A percentile compares a stretch with the other conserved stretches of the same genome.
Conservation (phyloP, 2,329 filamentous ascomycete genomes). For the Aspergillus bombycis region DNA sequence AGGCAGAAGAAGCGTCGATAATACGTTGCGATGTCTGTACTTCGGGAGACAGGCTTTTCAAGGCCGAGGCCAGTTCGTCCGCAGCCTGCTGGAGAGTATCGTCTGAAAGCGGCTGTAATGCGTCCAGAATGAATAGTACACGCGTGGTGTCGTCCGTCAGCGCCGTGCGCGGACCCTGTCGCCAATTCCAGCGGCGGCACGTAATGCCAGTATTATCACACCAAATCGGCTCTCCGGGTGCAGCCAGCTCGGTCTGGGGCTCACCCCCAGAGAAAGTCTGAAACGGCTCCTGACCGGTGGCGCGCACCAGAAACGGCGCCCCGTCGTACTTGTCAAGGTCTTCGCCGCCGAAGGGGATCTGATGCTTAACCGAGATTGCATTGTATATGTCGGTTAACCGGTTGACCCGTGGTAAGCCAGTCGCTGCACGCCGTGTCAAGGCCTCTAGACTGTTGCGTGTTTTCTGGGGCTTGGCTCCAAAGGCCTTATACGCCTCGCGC, state of each 20-base stretch:
- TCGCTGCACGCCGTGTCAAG: constrained; percentile 34
- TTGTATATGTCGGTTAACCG: constrained; percentile 46
- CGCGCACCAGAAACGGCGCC: constrained; percentile 7
- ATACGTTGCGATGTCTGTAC: background rate
- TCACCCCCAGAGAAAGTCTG: background rate
- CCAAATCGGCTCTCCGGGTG: constrained; percentile 43
- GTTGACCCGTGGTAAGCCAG: constrained; percentile 42
- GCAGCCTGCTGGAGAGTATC: background rate
- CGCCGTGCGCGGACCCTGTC: constrained; percentile 41
- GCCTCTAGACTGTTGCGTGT: constrained; percentile 43
- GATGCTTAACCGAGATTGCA: constrained; percentile 43
- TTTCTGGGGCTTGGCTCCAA: constrained; percentile 45
- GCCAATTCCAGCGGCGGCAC: constrained; percentile 46
- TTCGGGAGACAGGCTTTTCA: background rate
- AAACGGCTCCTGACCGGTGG: background rate
- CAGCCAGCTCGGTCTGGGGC: constrained; percentile 16
- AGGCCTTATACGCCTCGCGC: constrained; percentile 43
- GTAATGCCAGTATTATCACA: constrained; percentile 43
- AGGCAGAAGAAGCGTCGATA: background rate
- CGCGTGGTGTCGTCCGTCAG: constrained; percentile 38
- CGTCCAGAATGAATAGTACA: background rate
- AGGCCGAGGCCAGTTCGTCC: background rate
- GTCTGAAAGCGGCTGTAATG: background rate
- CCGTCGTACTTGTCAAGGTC: constrained; percentile 44
- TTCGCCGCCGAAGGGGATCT: constrained; percentile 44